Conservation (phyloP, 1,139 yeast species). For the Lodderomyces elongisporus region DNA sequence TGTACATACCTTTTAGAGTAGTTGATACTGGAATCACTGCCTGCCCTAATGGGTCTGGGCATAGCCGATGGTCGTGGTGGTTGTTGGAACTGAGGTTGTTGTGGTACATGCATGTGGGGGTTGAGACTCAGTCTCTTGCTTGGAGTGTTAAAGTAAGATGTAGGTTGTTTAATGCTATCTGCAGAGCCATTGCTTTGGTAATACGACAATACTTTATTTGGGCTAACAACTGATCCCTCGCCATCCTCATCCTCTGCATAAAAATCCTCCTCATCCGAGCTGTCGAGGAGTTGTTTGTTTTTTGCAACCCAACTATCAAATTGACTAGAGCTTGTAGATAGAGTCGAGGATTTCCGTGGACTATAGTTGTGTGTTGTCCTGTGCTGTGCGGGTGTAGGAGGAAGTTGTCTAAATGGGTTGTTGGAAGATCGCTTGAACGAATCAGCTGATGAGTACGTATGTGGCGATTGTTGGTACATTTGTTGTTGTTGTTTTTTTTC, state of each 20-base stretch:
- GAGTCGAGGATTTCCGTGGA: slow-evolving; percentile 14
- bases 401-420: slow-evolving; percentile 49
- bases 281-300: slow-evolving; percentile 41
- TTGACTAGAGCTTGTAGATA: slow-evolving; percentile 16
- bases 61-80: slow-evolving; percentile 16
- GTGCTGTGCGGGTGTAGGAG: slow-evolving; percentile 7
- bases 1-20: slow-evolving; percentile 30
- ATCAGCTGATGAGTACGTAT: slow-evolving; percentile 30
- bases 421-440: slow-evolving; percentile 50
- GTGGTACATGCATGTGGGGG: no score
- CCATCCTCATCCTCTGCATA: slow-evolving; percentile 3
- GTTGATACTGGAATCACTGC: slow-evolving; percentile 39
- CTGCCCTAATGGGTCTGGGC: slow-evolving; percentile 25
- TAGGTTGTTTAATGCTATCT: slow-evolving; percentile 1
- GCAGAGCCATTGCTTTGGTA: slow-evolving; percentile 6
- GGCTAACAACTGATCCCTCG: slow-evolving; percentile 2
- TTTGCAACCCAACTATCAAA: slow-evolving; percentile 52
- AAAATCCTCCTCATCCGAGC: slow-evolving; percentile 34
- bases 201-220: slow-evolving; percentile 5
- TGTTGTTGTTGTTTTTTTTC: neutral
- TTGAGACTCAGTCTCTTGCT: neutral
- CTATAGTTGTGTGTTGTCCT: slow-evolving; percentile 1
- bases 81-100: no score
- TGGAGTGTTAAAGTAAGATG: no score
- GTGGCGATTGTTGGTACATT: slow-evolving; percentile 42